Percentiles rank a stretch among this genome's conserved stretches.
phyloP scores from a whole-genome alignment of 805 yeast species.

The Candida cerambycidarum region DNA sequence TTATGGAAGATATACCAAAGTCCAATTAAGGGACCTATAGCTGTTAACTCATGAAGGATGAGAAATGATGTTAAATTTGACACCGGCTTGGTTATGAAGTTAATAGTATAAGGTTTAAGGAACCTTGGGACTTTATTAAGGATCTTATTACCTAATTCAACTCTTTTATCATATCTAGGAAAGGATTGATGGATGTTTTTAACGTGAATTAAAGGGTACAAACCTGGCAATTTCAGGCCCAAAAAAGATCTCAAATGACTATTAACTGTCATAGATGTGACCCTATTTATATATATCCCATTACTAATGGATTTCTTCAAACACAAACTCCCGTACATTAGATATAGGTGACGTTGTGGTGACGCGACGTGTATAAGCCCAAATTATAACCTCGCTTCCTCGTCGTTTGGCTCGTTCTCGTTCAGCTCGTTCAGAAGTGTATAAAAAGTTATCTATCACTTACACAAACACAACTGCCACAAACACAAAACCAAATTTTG shows the following conservation, averaged over 20 bases:
- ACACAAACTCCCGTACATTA: too few relatives aligned
- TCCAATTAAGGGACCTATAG: slow-evolving; percentile 66
- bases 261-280: too few relatives aligned
- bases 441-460: neutral
- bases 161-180: slow-evolving; percentile 10
- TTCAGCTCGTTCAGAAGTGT: slow-evolving; percentile 2
- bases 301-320: too few relatives aligned
- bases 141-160: slow-evolving; percentile 16
- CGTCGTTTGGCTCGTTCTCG: neutral
- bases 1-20: slow-evolving; percentile 68
- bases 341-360: neutral
- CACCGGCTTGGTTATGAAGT: slow-evolving; percentile 55
- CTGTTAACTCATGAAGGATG: slow-evolving; percentile 71
- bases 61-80: slow-evolving; percentile 64
- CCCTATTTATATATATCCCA: too few relatives aligned
- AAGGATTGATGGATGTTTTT: slow-evolving; percentile 1
- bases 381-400: slow-evolving; percentile 3
- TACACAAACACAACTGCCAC: neutral
- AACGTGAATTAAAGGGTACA: too few relatives aligned
- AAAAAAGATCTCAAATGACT: too few relatives aligned
- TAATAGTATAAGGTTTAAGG: slow-evolving; percentile 49
- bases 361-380: neutral
- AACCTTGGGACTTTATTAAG: slow-evolving; percentile 46
- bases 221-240: too few relatives aligned
- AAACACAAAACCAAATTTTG: neutral